Evolutionary conservation across 1,284 basidiomycete species (phyloP).

Genomic region (Xerocomus minutiporus): DNA sequence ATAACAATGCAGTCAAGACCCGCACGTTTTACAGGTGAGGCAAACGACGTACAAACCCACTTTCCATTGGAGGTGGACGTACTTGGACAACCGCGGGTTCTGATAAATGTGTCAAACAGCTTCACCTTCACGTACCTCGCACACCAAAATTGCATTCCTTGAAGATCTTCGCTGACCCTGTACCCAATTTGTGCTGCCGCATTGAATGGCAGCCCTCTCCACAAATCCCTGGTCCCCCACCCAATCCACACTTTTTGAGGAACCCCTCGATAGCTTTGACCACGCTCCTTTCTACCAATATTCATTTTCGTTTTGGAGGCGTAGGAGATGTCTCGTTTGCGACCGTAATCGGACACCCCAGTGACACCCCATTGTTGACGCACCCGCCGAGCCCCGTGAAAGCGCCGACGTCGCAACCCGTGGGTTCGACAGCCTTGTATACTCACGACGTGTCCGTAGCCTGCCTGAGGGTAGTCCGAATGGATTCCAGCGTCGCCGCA

Average conservation of each 20-base stretch:
- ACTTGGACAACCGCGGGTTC: constrained; percentile 68
- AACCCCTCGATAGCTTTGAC: neutral
- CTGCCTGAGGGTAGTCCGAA: neutral
- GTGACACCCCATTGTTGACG: no score
- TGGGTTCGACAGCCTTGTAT: neutral
- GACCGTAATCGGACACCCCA: neutral
- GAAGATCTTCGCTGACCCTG: neutral
- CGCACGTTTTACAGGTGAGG: constrained; percentile 20
- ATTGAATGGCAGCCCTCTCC: neutral
- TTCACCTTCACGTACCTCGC: constrained; percentile 50
- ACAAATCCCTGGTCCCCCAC: neutral
- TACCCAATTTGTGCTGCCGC: neutral
- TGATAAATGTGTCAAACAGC: constrained; percentile 44
- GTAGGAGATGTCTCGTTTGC: neutral
- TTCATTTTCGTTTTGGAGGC: neutral
- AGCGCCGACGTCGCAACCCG: no score
- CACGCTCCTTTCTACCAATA: neutral
- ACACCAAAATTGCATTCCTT: constrained; percentile 4
- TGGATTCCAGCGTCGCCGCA: neutral
- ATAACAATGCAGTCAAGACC: constrained; percentile 69
- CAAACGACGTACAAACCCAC: constrained; percentile 1
- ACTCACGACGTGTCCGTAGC: neutral
- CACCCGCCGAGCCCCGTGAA: neutral
- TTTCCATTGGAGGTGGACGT: constrained; percentile 14
- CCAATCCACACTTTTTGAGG: neutral